phyloP scores from a whole-genome alignment of 1,284 basidiomycete genomes.

The Pseudozyma thailandica region DNA sequence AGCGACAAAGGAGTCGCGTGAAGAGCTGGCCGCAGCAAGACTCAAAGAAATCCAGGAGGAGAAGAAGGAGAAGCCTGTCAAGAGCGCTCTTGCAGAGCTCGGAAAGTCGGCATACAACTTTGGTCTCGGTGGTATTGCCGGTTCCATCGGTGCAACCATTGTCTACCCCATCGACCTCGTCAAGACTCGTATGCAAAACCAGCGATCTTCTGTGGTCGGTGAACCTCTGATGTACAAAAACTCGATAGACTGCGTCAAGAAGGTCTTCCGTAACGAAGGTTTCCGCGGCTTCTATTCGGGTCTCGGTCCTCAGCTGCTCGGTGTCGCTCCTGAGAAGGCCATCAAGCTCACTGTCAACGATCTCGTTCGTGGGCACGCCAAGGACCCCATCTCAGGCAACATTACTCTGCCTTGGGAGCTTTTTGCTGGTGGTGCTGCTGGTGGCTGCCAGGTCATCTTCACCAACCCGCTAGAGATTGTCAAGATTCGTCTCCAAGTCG shows the following conservation, averaged over 20 bases:
- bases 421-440: slow-evolving; percentile 88
- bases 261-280: slow-evolving; percentile 95
- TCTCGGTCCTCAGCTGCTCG: slow-evolving; percentile 92
- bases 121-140: slow-evolving; percentile 88
- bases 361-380: slow-evolving; percentile 82
- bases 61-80: slow-evolving; percentile 43
- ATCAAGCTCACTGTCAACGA: slow-evolving; percentile 96
- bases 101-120: slow-evolving; percentile 79
- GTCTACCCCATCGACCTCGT: slow-evolving; percentile 94
- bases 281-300: slow-evolving; percentile 93
- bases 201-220: slow-evolving; percentile 70
- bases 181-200: slow-evolving; percentile 92
- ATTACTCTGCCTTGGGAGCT: slow-evolving; percentile 89
- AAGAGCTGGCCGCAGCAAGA: slow-evolving; percentile 23
- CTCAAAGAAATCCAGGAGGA: slow-evolving; percentile 37
- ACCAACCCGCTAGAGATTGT: slow-evolving; percentile 89
- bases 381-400: slow-evolving; percentile 92
- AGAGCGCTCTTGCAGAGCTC: slow-evolving; percentile 36
- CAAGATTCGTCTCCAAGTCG: slow-evolving; percentile 96
- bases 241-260: slow-evolving; percentile 82
- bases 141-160: slow-evolving; percentile 87
- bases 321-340: slow-evolving; percentile 97
- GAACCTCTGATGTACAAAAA: slow-evolving; percentile 68
- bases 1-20: slow-evolving; percentile 12
- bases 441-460: slow-evolving; percentile 96